A percentile compares a stretch with the other conserved stretches of the same genome.
Conservation (phyloP, 148 eudicot species). For the Beta vulgaris region DNA sequence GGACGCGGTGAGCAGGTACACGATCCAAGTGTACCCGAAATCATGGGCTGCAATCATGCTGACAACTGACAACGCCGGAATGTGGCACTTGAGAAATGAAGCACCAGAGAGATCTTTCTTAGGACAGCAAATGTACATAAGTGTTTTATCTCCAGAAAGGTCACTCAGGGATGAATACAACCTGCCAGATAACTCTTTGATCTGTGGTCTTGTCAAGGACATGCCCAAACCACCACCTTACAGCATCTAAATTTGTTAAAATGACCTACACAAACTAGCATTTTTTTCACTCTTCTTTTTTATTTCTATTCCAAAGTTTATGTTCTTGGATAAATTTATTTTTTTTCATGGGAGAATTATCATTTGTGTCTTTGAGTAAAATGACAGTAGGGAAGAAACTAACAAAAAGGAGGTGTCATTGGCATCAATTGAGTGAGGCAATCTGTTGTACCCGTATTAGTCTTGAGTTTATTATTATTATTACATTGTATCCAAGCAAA, state of each 20-base stretch:
- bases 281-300: background rate
- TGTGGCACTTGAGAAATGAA: constrained; percentile 52
- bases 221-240: constrained; percentile 42
- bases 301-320: background rate
- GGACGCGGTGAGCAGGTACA: constrained; percentile 50
- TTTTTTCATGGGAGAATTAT: constrained; percentile 4
- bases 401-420: constrained; percentile 16
- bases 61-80: constrained; percentile 48
- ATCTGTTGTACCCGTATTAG: constrained; percentile 26
- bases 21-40: constrained; percentile 53
- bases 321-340: background rate
- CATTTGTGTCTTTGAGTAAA: constrained; percentile 19
- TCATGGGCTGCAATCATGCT: constrained; percentile 53
- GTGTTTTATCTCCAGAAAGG: constrained; percentile 37
- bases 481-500: constrained; percentile 20
- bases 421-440: constrained; percentile 21
- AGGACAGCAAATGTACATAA: constrained; percentile 51
- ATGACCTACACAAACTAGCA: constrained; percentile 1
- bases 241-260: constrained; percentile 7
- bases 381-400: constrained; percentile 13
- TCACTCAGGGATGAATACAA: constrained; percentile 51
- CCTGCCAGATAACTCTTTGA: constrained; percentile 25
- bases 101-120: constrained; percentile 29
- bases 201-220: constrained; percentile 46
- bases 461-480: constrained; percentile 19